Percentiles rank a stretch among this genome's conserved stretches.
phyloP scores from a whole-genome alignment of 1,139 yeast genomes.

The Arxiozyma heterogenica region DNA sequence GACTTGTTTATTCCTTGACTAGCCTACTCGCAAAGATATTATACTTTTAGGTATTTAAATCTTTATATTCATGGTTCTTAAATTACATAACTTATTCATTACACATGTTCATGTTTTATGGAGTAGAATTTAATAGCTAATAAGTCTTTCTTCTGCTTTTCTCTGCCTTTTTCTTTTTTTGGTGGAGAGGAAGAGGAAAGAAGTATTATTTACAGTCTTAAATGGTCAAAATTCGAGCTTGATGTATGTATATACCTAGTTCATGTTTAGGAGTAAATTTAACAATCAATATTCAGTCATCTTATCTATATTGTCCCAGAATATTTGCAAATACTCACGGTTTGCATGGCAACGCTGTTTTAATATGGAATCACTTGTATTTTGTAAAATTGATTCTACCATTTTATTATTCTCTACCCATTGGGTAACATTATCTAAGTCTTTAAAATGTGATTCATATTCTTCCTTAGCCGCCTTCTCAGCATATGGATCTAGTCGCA shows the following conservation, averaged over 20 bases:
- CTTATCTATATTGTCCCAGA: constrained; percentile 7
- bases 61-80: background rate
- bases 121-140: too few species aligned
- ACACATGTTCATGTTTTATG: background rate
- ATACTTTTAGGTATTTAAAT: too few species aligned
- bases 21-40: too few species aligned
- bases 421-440: constrained; percentile 26
- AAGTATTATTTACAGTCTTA: background rate
- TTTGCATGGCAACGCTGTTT: constrained; percentile 33
- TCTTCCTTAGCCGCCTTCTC: constrained; percentile 31
- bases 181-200: too few species aligned
- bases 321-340: constrained; percentile 21
- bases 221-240: too few species aligned
- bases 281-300: background rate
- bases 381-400: constrained; percentile 36
- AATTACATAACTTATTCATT: too few species aligned
- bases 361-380: constrained; percentile 31
- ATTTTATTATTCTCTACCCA: constrained; percentile 35
- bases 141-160: too few species aligned
- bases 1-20: too few species aligned
- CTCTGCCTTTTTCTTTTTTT: too few species aligned
- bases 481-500: constrained; percentile 39
- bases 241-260: background rate
- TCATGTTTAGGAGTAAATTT: background rate
- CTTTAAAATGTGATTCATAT: constrained; percentile 23